These are phyloP conservation scores for Tolypocladium tropicale DNA, from an alignment of 2,329 filamentous ascomycete species.

Conservation along the genomic window DNA sequence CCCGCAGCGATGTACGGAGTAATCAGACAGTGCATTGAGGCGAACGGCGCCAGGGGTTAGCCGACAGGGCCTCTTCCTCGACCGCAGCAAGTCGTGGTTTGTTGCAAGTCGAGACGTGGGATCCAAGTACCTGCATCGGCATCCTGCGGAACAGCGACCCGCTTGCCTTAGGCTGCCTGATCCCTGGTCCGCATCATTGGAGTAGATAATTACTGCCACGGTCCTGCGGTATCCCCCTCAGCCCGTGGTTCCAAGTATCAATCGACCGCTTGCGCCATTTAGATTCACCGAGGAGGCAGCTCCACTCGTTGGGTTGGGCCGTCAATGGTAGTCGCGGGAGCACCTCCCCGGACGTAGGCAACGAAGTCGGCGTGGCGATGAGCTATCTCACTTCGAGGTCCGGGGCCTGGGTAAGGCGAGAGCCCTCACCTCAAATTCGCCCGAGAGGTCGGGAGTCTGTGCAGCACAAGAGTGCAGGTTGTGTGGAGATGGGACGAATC, in stretches of 20 bases:
- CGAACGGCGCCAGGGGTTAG: not conserved
- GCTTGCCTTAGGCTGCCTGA: not conserved
- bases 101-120: not conserved
- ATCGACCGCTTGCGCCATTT: not conserved
- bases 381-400: not conserved
- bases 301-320: not conserved
- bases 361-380: not conserved
- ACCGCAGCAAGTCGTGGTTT: not conserved
- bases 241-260: not conserved
- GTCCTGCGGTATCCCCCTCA: not conserved
- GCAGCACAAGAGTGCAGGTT: not conserved
- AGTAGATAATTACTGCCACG: not conserved
- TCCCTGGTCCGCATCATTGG: not conserved
- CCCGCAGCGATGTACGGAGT: not conserved
- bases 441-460: not conserved
- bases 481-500: not conserved
- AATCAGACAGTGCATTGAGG: not conserved
- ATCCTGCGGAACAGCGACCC: not conserved
- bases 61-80: not conserved
- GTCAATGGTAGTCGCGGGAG: not conserved
- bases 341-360: not conserved
- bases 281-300: not conserved
- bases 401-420: not conserved
- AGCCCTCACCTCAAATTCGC: not conserved
- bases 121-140: not conserved